Conservation (phyloP, 176 grass and related monocot species). For the Elaeis guineensis region DNA sequence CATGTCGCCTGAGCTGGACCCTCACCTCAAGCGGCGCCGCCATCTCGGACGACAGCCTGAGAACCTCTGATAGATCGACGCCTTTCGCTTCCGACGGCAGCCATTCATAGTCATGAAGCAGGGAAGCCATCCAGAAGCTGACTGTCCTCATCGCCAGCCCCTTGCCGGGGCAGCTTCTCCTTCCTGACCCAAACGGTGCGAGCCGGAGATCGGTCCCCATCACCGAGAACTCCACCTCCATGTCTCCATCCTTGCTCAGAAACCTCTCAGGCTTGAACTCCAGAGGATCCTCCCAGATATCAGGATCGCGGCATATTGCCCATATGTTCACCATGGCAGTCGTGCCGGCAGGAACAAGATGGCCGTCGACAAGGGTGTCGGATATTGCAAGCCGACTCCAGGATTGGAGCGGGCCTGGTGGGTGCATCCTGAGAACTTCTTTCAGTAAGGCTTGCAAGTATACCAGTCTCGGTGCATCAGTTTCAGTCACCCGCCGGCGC, state of each 20-base stretch:
- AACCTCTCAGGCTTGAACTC: conserved; percentile 63
- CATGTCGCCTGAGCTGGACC: conserved; percentile 28
- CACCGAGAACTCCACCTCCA: conserved; percentile 33
- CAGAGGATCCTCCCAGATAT: conserved; percentile 47
- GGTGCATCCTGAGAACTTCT: conserved; percentile 69
- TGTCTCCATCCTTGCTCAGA: conserved; percentile 26
- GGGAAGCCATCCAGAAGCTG: conserved; percentile 56
- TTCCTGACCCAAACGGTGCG: conserved; percentile 65
- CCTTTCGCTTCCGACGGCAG: conserved; percentile 10
- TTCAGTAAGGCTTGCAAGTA: conserved; percentile 77
- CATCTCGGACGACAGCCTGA: conserved; percentile 82
- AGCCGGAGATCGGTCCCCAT: conserved; percentile 61
- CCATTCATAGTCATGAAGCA: conserved; percentile 73
- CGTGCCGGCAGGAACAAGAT: conserved; percentile 55
- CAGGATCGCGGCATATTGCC: conserved; percentile 62
- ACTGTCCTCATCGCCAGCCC: conserved; percentile 55
- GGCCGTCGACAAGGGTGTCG: conserved; percentile 57
- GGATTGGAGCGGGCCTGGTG: conserved; percentile 63
- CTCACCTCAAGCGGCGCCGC: conserved; percentile 52
- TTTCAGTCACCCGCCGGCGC: conserved; percentile 14
- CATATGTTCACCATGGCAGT: conserved; percentile 87
- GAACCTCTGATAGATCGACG: conserved; percentile 68
- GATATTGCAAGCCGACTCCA: conserved; percentile 53
- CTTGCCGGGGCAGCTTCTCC: conserved; percentile 78
- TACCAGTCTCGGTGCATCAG: conserved; percentile 29